Percentiles rank a stretch among this genome's conserved stretches.
Evolutionary conservation across 139 green algal species (phyloP).

Genomic region (Haematococcus sp.): DNA sequence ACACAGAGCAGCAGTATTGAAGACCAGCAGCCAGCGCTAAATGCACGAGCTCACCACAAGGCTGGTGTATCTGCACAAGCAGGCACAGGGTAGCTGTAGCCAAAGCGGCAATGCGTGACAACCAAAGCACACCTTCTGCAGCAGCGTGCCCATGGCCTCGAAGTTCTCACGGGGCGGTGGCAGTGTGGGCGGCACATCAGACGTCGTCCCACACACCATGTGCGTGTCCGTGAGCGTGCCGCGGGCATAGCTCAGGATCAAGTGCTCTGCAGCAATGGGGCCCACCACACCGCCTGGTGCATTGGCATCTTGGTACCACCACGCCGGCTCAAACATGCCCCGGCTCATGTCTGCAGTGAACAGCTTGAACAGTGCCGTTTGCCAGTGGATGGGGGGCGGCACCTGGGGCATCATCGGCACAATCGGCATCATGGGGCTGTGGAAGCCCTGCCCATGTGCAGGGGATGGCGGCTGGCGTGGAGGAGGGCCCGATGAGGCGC

Average conservation of each 20-base stretch:
- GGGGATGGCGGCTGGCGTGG: too few relatives aligned
- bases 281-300: neutral
- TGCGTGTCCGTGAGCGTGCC: constrained; percentile 3
- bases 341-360: constrained; percentile 22
- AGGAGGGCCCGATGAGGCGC: too few relatives aligned
- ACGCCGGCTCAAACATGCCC: neutral
- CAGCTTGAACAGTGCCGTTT: constrained; percentile 18
- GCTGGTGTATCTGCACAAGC: too few relatives aligned
- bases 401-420: neutral
- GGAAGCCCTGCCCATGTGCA: too few relatives aligned
- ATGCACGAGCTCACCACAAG: too few relatives aligned
- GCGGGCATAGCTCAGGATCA: constrained; percentile 1
- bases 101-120: too few relatives aligned
- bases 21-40: neutral
- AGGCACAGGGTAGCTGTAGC: too few relatives aligned
- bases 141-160: constrained; percentile 1
- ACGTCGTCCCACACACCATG: constrained; percentile 7
- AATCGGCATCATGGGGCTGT: too few relatives aligned
- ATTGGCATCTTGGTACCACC: constrained; percentile 9
- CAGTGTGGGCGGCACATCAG: neutral
- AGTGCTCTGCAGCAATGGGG: constrained; percentile 1
- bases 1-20: neutral
- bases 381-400: constrained; percentile 8
- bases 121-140: constrained; percentile 1
- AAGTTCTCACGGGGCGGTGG: neutral